Conservation (phyloP, 2,329 filamentous ascomycete species). For the Diaporthe velutina region DNA sequence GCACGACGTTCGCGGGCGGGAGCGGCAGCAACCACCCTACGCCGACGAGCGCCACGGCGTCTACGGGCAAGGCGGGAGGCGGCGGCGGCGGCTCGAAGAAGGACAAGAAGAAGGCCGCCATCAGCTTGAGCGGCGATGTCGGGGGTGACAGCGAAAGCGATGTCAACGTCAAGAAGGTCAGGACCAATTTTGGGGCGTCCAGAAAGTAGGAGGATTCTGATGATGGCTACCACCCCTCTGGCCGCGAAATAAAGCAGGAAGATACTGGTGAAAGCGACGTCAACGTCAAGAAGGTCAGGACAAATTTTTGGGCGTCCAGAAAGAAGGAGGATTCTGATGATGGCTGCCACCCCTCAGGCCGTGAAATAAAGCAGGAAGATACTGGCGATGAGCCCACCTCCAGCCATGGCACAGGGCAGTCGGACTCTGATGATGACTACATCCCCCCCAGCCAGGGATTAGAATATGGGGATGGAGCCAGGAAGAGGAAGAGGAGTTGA, state of each 20-base stretch:
- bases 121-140: conserved; percentile 42
- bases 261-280: conserved; percentile 62
- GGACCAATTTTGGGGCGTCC: conserved; percentile 69
- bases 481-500: not conserved
- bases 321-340: conserved; percentile 49
- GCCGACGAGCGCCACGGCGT: conserved; percentile 64
- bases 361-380: too few relatives aligned
- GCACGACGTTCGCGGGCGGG: conserved; percentile 60
- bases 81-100: conserved; percentile 56
- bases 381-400: too few relatives aligned
- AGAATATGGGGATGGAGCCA: not conserved
- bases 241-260: not conserved
- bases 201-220: conserved; percentile 53
- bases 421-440: not conserved
- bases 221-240: not conserved
- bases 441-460: not conserved
- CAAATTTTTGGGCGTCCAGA: conserved; percentile 68
- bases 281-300: conserved; percentile 66
- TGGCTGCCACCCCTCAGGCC: not conserved
- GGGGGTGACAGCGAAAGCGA: conserved; percentile 73
- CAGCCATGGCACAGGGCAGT: too few relatives aligned
- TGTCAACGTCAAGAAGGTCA: conserved; percentile 64
- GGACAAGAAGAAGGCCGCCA: conserved; percentile 66
- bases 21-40: conserved; percentile 66
- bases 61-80: conserved; percentile 39